phyloP scores from a whole-genome alignment of 2,329 filamentous ascomycete genomes.

The Penicillium hordei region DNA sequence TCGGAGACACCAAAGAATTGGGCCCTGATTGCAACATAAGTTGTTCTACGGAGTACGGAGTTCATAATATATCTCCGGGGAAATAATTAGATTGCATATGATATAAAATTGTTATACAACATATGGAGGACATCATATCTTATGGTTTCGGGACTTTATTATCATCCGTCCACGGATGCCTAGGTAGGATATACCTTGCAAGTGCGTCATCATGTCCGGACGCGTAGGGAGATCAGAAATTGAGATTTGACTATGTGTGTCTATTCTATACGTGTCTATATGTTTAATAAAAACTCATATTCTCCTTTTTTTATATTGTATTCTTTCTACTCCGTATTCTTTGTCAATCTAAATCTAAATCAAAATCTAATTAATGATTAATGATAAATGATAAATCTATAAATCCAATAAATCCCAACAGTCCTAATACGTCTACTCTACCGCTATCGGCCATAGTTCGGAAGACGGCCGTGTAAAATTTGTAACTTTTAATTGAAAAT shows the following conservation, averaged over 20 bases:
- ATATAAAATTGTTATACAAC: background rate
- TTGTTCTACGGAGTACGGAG: background rate
- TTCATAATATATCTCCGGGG: background rate
- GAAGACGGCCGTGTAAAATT: constrained; percentile 11
- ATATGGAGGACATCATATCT: background rate
- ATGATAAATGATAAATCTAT: background rate
- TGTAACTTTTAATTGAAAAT: background rate
- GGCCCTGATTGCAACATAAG: background rate
- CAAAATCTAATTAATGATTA: too few relatives aligned
- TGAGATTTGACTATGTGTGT: background rate
- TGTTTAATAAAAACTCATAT: background rate
- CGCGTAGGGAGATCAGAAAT: background rate
- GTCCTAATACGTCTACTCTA: background rate
- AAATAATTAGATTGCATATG: constrained; percentile 2
- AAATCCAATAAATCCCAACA: background rate
- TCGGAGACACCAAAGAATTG: background rate
- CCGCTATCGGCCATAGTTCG: constrained; percentile 14
- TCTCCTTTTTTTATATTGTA: background rate
- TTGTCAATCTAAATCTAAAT: background rate
- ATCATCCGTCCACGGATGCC: background rate
- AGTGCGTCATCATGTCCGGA: constrained; percentile 6
- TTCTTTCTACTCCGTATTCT: background rate
- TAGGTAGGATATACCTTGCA: background rate
- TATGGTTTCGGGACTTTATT: constrained; percentile 4
- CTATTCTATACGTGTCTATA: too few relatives aligned